A percentile compares a stretch with the other conserved stretches of the same genome.
Evolutionary conservation across 2,329 filamentous ascomycete genomes (phyloP).

Genomic region (Ambrosiella xylebori): DNA sequence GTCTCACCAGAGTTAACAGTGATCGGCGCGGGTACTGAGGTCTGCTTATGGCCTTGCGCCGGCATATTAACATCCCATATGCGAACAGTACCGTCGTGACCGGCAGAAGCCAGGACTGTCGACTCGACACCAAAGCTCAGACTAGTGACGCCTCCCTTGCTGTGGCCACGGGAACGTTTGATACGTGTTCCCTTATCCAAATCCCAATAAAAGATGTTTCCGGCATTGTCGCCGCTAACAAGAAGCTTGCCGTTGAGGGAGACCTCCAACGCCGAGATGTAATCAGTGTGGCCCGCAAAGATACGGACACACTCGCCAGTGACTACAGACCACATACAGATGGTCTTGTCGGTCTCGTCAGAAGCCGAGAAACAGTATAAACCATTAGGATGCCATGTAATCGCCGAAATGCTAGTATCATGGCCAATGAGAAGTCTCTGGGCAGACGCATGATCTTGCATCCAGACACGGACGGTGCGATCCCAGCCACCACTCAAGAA

Average conservation of each 20-base stretch:
- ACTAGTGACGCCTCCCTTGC: conserved; percentile 83
- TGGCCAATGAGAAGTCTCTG: conserved; percentile 82
- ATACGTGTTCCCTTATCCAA: conserved; percentile 68
- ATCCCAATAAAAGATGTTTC: conserved; percentile 90
- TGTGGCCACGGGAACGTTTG: conserved; percentile 88
- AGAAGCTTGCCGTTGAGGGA: conserved; percentile 76
- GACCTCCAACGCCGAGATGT: conserved; percentile 70
- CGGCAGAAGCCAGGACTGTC: conserved; percentile 73
- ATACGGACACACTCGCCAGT: conserved; percentile 77
- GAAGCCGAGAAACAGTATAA: conserved; percentile 87
- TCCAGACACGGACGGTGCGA: conserved; percentile 79
- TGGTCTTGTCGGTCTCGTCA: conserved; percentile 68
- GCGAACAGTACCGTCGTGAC: conserved; percentile 80
- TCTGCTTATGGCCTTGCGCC: conserved; percentile 45
- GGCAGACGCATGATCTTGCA: conserved; percentile 79
- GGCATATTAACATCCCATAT: conserved; percentile 79
- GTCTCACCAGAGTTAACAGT: conserved; percentile 11
- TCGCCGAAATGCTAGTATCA: conserved; percentile 75
- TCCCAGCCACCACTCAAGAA: conserved; percentile 80
- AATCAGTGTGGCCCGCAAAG: conserved; percentile 80
- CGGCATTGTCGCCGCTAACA: conserved; percentile 76
- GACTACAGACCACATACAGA: conserved; percentile 92
- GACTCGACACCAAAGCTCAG: conserved; percentile 89
- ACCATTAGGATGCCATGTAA: conserved; percentile 91
- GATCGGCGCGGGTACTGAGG: conserved; percentile 22